Percentiles rank a stretch among this genome's conserved stretches.
phyloP scores from a whole-genome alignment of 176 grass and related monocot species.

The Carex scoparia region DNA sequence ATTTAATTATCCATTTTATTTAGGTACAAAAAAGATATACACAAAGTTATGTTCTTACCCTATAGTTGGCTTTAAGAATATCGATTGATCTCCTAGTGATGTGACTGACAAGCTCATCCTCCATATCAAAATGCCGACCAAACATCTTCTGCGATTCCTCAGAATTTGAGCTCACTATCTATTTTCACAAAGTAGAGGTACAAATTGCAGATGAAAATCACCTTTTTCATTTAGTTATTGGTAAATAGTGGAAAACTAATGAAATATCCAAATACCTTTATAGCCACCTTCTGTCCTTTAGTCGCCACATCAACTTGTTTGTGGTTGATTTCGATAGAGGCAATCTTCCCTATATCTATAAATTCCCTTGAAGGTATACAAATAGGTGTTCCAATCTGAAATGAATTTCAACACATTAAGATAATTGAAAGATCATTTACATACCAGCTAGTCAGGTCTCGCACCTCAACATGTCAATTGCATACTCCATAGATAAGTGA shows the following conservation, averaged over 20 bases:
- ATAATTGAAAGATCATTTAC: neutral
- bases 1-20: neutral
- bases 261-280: conserved; percentile 34
- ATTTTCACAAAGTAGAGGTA: neutral
- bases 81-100: conserved; percentile 77
- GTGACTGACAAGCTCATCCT: conserved; percentile 72
- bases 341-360: conserved; percentile 62
- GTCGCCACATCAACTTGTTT: conserved; percentile 37
- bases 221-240: neutral
- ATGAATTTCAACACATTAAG: conserved; percentile 16
- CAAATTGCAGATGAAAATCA: neutral
- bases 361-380: conserved; percentile 51
- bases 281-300: conserved; percentile 47
- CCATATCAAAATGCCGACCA: conserved; percentile 61
- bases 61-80: conserved; percentile 51
- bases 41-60: conserved; percentile 27
- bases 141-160: conserved; percentile 54
- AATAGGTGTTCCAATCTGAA: conserved; percentile 75
- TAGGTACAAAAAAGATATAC: neutral
- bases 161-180: conserved; percentile 44
- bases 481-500: neutral
- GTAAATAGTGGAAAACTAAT: neutral
- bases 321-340: conserved; percentile 57
- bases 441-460: neutral
- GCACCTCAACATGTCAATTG: neutral